Evolutionary conservation across 352 stramenopile genomes (phyloP).

Genomic region (Phytophthora constricta): DNA sequence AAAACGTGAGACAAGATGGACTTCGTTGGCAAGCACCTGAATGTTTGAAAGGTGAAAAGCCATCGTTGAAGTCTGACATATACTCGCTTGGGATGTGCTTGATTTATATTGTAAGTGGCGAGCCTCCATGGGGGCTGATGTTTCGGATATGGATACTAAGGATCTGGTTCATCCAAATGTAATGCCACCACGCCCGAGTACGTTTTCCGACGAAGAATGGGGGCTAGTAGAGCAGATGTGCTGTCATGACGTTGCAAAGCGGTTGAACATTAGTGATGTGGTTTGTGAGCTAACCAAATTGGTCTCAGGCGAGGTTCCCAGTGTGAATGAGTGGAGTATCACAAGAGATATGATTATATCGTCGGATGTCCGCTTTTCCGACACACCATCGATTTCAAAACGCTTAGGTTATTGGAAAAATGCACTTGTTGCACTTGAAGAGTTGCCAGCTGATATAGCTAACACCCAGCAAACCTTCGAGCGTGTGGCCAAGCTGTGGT

Average conservation of each 20-base stretch:
- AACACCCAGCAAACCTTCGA: neutral
- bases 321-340: slow-evolving; percentile 1
- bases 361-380: neutral
- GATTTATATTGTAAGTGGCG: slow-evolving; percentile 1
- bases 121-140: slow-evolving; percentile 1
- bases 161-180: neutral
- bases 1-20: no score
- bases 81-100: slow-evolving; percentile 11
- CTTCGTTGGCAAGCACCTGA: slow-evolving; percentile 10
- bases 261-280: neutral
- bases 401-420: slow-evolving; percentile 1
- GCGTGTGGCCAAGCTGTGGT: slow-evolving; percentile 5
- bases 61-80: slow-evolving; percentile 1
- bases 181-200: neutral
- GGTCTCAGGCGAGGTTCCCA: neutral
- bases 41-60: neutral
- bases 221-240: slow-evolving; percentile 9
- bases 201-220: neutral
- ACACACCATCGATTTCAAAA: neutral
- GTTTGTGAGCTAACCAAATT: neutral
- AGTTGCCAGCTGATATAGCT: neutral
- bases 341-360: neutral
- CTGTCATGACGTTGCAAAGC: neutral
- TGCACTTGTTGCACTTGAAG: neutral
- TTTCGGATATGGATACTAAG: neutral